These are phyloP conservation scores for Nicotiana knightiana DNA, from an alignment of 257 asterid genomes.

Conservation along the genomic window DNA sequence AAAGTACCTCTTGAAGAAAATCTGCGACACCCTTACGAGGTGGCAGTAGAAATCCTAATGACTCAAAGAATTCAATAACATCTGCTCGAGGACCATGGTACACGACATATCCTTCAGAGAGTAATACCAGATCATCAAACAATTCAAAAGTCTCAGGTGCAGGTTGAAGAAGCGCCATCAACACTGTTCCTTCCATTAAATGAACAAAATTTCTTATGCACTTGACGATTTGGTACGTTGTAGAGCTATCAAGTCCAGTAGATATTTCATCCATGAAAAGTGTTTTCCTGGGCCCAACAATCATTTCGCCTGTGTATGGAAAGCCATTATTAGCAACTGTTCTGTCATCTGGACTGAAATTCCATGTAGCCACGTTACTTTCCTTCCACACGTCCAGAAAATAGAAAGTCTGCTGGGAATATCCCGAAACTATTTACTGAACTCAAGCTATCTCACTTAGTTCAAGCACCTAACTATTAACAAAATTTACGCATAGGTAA, in stretches of 20 bases:
- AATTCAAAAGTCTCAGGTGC: conserved; percentile 90
- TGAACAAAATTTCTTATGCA: conserved; percentile 79
- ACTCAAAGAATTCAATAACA: conserved; percentile 66
- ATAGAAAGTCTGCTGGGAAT: background rate
- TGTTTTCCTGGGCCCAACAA: conserved; percentile 87
- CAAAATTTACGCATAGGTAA: background rate
- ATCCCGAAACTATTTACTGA: background rate
- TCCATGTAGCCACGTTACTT: background rate
- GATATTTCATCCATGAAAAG: conserved; percentile 95
- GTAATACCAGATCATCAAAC: conserved; percentile 74
- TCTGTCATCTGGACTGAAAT: background rate
- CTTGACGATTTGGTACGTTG: conserved; percentile 80
- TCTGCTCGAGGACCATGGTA: conserved; percentile 74
- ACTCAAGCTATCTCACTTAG: background rate
- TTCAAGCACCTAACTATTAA: background rate
- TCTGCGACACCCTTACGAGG: conserved; percentile 89
- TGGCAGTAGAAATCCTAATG: conserved; percentile 78
- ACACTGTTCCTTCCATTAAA: conserved; percentile 77
- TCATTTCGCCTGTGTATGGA: conserved; percentile 65
- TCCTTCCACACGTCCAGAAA: background rate
- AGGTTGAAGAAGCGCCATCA: conserved; percentile 92
- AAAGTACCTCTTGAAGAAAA: conserved; percentile 81
- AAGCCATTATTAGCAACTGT: background rate
- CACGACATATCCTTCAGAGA: conserved; percentile 73
- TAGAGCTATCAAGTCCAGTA: conserved; percentile 94